Conservation (phyloP, 2,329 filamentous ascomycete species). For the Plenodomus biglobosus region DNA sequence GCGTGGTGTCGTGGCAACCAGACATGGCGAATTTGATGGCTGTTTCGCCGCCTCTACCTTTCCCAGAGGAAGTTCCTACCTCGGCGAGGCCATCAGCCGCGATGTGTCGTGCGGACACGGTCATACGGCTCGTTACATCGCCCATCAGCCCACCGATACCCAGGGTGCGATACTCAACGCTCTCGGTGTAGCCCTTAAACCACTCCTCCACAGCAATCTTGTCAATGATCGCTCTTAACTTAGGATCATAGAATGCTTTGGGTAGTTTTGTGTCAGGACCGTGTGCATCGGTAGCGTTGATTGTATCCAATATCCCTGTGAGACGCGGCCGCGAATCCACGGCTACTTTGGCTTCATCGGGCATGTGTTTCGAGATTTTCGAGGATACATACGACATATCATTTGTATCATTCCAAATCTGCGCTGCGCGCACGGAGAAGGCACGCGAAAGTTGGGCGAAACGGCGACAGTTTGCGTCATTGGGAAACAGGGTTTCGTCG, state of each 20-base stretch:
- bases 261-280: constrained; percentile 78
- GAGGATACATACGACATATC: constrained; percentile 84
- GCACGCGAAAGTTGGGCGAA: constrained; percentile 52
- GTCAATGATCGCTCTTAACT: constrained; percentile 68
- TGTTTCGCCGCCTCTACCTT: constrained; percentile 52
- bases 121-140: constrained; percentile 67
- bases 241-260: constrained; percentile 80
- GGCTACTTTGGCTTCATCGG: constrained; percentile 65
- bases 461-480: constrained; percentile 52
- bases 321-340: constrained; percentile 83
- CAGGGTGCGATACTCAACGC: constrained; percentile 79
- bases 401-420: constrained; percentile 58
- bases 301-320: constrained; percentile 89
- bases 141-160: constrained; percentile 85
- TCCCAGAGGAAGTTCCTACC: constrained; percentile 40
- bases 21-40: constrained; percentile 73
- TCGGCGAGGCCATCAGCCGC: constrained; percentile 46
- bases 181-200: constrained; percentile 85
- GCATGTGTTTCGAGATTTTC: constrained; percentile 83
- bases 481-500: constrained; percentile 55
- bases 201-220: constrained; percentile 84
- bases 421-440: constrained; percentile 52
- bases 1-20: constrained; percentile 91
- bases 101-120: constrained; percentile 38
- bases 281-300: constrained; percentile 87